These are phyloP conservation scores for Liquidambar formosana DNA, from an alignment of 164 flowering plant genomes.

Conservation along the genomic window DNA sequence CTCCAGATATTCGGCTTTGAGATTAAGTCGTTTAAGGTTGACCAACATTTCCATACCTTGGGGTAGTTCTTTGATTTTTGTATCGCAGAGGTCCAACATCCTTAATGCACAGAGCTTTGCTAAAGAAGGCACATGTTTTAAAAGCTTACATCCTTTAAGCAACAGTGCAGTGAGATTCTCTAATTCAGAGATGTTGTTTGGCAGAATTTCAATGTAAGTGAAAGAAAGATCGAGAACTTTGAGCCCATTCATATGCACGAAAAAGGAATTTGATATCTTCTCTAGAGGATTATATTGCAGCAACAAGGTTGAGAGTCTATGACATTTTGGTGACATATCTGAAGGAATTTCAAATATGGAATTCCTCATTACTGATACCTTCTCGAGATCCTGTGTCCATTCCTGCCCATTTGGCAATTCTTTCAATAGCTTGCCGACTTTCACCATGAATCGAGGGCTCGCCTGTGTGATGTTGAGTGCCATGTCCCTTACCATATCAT, in stretches of 20 bases:
- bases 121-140: conserved; percentile 15
- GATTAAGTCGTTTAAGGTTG: conserved; percentile 8
- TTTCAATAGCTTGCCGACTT: too few relatives aligned
- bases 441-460: too few relatives aligned
- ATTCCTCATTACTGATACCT: neutral
- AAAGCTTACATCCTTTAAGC: conserved; percentile 8
- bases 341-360: neutral
- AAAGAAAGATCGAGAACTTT: neutral
- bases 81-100: conserved; percentile 15
- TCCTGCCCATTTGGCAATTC: too few relatives aligned
- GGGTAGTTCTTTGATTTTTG: conserved; percentile 12
- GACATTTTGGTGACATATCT: neutral
- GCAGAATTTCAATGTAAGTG: conserved; percentile 12
- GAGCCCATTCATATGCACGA: neutral
- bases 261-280: neutral
- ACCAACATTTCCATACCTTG: conserved; percentile 19
- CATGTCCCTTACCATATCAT: neutral
- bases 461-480: neutral
- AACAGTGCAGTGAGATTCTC: conserved; percentile 17
- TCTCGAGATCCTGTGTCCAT: neutral
- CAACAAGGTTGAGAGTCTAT: neutral
- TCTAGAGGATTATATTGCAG: too few relatives aligned
- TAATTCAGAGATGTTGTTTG: conserved; percentile 13
- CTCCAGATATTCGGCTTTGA: neutral
- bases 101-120: conserved; percentile 14